Evolutionary conservation across 2,329 filamentous ascomycete genomes (phyloP), one percentile per base, ranked within the genome.

Genomic region (Aspergillus alliaceus): DNA sequence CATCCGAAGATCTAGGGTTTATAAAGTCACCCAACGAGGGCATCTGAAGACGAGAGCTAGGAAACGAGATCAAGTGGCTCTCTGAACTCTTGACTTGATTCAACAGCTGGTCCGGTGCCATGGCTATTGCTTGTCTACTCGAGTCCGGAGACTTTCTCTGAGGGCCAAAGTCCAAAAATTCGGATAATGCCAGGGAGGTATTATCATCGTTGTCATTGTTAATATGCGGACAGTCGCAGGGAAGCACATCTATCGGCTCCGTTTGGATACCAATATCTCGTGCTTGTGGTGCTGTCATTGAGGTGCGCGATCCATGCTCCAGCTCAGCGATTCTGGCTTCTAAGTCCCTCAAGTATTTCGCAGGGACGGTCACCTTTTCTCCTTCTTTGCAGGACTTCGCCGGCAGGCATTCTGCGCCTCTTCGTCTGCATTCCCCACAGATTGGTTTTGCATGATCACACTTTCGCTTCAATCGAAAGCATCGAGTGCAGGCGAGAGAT

Each of bases 391-490:
- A 62, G 46, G 67, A 69, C 47, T 62, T 61, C 5, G 62, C 64
- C 15, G 67, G 67, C 12, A 69, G 54, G 56, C 66, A 69, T 54
- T 69, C 67, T 6, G 66, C 65, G 8, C 64, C 63, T 59, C 68
- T 66, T 20, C 66, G 66, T 15, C 56, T 59, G 55, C 67, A 69
- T 59, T 69, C 67, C 39, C 67, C 66, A 56, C 67, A 69, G n/a
- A 55, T 64, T 27, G 67, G 67, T 50, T 68, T 69, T 18, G 44
- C 62, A 58, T 69, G 67, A 50, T 69, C 67, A 59, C 67, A 69
- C 62, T 64, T 69, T 20, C 67, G 64, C 54, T 69, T 69, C 20
- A 69, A 54, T n/a, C 61, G 67, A 47, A 69, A 69, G 51, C 66
- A 69, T 50, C 67, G 67, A 50, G 64, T 61, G 46, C 66, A 69